Evolutionary conservation across 306 rosid genomes (phyloP).

Genomic region (Leucaena leucocephala): DNA sequence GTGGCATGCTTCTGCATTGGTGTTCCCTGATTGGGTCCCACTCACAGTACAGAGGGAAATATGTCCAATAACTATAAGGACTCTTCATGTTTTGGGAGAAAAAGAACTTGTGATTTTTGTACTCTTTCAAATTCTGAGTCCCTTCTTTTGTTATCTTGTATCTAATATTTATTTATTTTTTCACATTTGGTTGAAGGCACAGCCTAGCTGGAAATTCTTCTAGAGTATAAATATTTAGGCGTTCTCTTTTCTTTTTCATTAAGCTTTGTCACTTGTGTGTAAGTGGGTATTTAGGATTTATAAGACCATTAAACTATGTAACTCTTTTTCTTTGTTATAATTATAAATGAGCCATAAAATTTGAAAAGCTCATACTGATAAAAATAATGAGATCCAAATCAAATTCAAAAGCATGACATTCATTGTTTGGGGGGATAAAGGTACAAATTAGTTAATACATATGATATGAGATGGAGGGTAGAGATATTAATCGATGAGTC

Average conservation of each 20-base stretch:
- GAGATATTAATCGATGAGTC: neutral
- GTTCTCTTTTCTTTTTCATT: neutral
- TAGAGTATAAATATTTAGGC: neutral
- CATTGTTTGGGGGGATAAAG: neutral
- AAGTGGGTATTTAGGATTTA: neutral
- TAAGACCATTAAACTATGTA: neutral
- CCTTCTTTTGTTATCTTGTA: constrained; percentile 4
- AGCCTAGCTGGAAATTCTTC: constrained; percentile 44
- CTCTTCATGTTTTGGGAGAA: constrained; percentile 41
- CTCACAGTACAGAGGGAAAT: constrained; percentile 42
- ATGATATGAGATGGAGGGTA: neutral
- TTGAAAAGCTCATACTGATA: neutral
- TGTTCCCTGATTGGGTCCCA: constrained; percentile 58
- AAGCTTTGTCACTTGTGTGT: neutral
- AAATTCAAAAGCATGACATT: neutral
- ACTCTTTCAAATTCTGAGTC: constrained; percentile 6
- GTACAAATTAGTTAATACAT: neutral
- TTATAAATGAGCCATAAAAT: neutral
- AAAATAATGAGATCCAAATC: too few relatives aligned
- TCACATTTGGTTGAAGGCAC: constrained; percentile 20
- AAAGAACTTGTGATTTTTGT: constrained; percentile 42
- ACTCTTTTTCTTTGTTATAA: neutral
- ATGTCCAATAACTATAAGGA: constrained; percentile 53
- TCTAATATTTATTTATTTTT: neutral
- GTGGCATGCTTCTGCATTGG: constrained; percentile 54